Conservation (phyloP, 2,329 filamentous ascomycete species). For the Rutstroemia sp. region DNA sequence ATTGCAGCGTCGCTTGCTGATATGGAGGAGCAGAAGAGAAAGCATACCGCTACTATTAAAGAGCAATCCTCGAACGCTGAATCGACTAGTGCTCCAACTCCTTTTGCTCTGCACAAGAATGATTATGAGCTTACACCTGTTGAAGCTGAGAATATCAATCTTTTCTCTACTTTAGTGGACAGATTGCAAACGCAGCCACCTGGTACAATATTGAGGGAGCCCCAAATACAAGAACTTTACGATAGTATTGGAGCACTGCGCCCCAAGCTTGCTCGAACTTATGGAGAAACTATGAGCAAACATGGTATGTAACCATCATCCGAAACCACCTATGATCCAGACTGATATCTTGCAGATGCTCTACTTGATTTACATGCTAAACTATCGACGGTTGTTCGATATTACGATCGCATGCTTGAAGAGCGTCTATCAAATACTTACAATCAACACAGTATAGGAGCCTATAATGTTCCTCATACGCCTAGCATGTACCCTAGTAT, state of each 20-base stretch:
- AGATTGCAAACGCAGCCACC: conserved; percentile 90
- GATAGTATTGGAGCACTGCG: conserved; percentile 91
- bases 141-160: conserved; percentile 94
- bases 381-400: conserved; percentile 88
- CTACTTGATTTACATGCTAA: conserved; percentile 92
- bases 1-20: conserved; percentile 92
- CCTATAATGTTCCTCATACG: conserved; percentile 49
- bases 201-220: conserved; percentile 91
- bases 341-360: conserved; percentile 55
- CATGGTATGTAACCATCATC: conserved; percentile 55
- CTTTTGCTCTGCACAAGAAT: conserved; percentile 65
- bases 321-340: not conserved
- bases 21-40: conserved; percentile 97
- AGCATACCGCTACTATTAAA: conserved; percentile 76
- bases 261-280: conserved; percentile 89
- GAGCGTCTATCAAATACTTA: conserved; percentile 91
- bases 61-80: conserved; percentile 58
- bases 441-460: conserved; percentile 65
- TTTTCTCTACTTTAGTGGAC: conserved; percentile 91
- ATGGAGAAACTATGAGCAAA: conserved; percentile 99
- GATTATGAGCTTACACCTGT: conserved; percentile 91
- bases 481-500: conserved; percentile 66
- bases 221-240: conserved; percentile 96
- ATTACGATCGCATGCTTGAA: conserved; percentile 97
- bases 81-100: conserved; percentile 40